Evolutionary conservation across 2,329 filamentous ascomycete species (phyloP).

Genomic region (Pseudocercospora ulei): DNA sequence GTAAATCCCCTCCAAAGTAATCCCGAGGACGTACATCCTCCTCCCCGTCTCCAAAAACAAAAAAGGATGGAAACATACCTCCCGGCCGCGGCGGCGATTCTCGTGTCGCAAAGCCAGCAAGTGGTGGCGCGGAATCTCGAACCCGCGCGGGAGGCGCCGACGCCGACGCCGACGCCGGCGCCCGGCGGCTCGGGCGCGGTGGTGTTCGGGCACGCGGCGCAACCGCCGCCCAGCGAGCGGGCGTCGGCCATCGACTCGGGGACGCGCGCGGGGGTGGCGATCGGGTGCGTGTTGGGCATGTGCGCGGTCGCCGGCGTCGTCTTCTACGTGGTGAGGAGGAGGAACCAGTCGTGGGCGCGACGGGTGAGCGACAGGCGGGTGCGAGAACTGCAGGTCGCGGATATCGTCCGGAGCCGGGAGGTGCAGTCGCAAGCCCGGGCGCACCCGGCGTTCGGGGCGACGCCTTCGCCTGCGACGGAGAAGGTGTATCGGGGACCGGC

Average conservation of each 20-base stretch:
- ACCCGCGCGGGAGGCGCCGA: neutral
- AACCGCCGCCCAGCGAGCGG: constrained; percentile 2
- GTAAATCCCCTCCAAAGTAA: too few relatives aligned
- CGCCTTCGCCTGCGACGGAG: neutral
- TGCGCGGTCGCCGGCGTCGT: neutral
- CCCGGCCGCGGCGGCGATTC: neutral
- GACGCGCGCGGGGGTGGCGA: constrained; percentile 2
- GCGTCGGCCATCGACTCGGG: neutral
- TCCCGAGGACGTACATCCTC: too few relatives aligned
- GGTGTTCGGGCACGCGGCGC: constrained; percentile 1
- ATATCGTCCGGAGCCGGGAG: constrained; percentile 1
- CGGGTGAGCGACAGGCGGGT: constrained; percentile 1
- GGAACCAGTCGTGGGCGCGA: neutral
- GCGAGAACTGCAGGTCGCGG: constrained; percentile 2
- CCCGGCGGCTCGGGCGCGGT: too few relatives aligned
- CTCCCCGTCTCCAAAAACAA: too few relatives aligned
- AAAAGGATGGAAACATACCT: neutral
- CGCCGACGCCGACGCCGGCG: neutral
- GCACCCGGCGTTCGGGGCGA: too few relatives aligned
- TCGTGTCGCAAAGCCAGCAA: neutral
- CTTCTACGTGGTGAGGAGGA: constrained; percentile 4
- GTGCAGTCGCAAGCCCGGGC: neutral
- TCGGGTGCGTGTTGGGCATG: constrained; percentile 2
- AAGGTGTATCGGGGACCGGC: neutral
- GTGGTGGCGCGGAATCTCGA: neutral